Conservation (phyloP, 1,284 basidiomycete genomes). For the Singerocomus inundabilis region DNA sequence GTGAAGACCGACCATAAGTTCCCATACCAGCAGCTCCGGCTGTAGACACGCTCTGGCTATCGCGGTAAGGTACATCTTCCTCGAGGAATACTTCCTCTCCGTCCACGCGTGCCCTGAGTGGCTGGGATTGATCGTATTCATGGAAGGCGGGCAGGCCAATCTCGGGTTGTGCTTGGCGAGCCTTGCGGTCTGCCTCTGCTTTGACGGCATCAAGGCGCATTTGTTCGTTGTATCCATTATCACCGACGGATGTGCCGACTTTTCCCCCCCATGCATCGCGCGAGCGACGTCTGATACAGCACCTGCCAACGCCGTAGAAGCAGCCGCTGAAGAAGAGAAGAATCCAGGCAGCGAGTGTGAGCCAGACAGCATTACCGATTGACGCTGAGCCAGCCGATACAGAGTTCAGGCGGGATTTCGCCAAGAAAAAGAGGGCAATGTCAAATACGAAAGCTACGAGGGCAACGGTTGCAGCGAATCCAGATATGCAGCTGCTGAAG, state of each 20-base stretch:
- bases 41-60: slow-evolving; percentile 27
- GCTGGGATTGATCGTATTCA: slow-evolving; percentile 59
- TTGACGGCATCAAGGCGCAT: slow-evolving; percentile 78
- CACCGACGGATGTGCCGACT: slow-evolving; percentile 26
- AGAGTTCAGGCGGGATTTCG: slow-evolving; percentile 71
- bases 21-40: slow-evolving; percentile 27
- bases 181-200: slow-evolving; percentile 78
- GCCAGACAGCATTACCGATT: slow-evolving; percentile 81
- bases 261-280: slow-evolving; percentile 41
- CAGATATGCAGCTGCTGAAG: slow-evolving; percentile 79
- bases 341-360: slow-evolving; percentile 82
- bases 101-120: slow-evolving; percentile 59
- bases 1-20: slow-evolving; percentile 33
- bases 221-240: slow-evolving; percentile 49
- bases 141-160: slow-evolving; percentile 72
- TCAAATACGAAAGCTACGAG: slow-evolving; percentile 86
- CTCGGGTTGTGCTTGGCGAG: slow-evolving; percentile 59
- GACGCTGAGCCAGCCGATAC: slow-evolving; percentile 66
- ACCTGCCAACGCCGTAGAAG: slow-evolving; percentile 78
- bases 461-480: slow-evolving; percentile 70
- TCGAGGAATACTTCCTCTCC: slow-evolving; percentile 54
- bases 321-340: slow-evolving; percentile 83
- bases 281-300: slow-evolving; percentile 64
- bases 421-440: slow-evolving; percentile 81
- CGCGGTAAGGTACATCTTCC: slow-evolving; percentile 38